These are phyloP conservation scores for Passalora sequoiae DNA, from an alignment of 2,329 filamentous ascomycete species.

Conservation along the genomic window DNA sequence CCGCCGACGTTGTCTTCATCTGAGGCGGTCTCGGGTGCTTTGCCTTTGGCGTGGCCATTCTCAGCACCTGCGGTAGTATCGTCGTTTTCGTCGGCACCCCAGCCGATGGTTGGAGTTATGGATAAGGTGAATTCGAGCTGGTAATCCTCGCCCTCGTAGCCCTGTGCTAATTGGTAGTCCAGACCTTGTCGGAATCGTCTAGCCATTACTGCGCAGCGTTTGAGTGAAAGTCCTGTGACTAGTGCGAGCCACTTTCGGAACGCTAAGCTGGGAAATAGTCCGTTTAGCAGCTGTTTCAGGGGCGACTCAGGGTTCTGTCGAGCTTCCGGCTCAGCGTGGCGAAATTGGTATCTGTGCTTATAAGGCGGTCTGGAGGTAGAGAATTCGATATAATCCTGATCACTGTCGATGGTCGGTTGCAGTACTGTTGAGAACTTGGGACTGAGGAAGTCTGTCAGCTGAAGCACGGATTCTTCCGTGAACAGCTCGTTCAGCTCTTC, in stretches of 20 bases:
- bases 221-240: conserved; percentile 69
- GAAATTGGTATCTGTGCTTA: conserved; percentile 89
- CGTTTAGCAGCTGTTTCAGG: conserved; percentile 72
- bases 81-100: conserved; percentile 66
- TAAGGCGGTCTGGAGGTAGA: conserved; percentile 72
- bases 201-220: conserved; percentile 71
- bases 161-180: conserved; percentile 90
- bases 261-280: conserved; percentile 74
- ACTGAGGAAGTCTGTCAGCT: conserved; percentile 70
- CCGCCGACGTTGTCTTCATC: conserved; percentile 59
- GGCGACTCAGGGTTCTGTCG: conserved; percentile 41
- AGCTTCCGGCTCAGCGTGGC: conserved; percentile 43
- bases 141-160: conserved; percentile 66
- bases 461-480: conserved; percentile 75
- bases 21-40: conserved; percentile 38
- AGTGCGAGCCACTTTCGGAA: conserved; percentile 88
- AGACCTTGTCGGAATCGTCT: conserved; percentile 79
- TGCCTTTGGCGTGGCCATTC: conserved; percentile 29
- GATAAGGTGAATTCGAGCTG: conserved; percentile 83
- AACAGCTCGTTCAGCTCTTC: conserved; percentile 78
- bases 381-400: conserved; percentile 34
- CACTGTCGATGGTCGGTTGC: conserved; percentile 62
- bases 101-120: conserved; percentile 77
- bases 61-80: conserved; percentile 40
- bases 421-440: conserved; percentile 70